Evolutionary conservation across 345 rosid genomes (phyloP), one percentile per base, ranked within the genome.

Genomic region (Mangifera indica): DNA sequence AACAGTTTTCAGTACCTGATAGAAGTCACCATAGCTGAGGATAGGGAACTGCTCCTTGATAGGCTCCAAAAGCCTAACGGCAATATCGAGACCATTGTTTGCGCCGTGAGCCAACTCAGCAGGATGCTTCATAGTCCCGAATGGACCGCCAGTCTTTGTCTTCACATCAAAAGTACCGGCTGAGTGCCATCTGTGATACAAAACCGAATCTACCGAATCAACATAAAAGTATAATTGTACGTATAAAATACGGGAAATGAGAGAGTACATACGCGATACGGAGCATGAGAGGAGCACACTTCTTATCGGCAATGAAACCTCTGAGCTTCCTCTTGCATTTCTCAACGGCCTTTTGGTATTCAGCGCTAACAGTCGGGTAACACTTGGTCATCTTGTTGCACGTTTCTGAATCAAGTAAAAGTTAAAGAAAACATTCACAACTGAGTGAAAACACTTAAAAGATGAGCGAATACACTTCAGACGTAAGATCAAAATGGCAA

Each of bases 201-300:
- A 60, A 68, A 32, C n/a, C 56, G 11, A 46, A 53, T 44, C 12
- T 49, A 67, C 34, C 60, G 61, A 60, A 1, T 3, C 52, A 37
- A 22, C 6, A 12, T 26, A 42, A 29, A 29, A 5, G 3, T 22
- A 37, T 21, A 15, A 15, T 7, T 44, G 29, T 18, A 53, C 25
- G 17, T 1, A 25, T 17, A 58, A 8, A 13, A 3, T 20, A 60
- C n/a, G 15, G 45, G 32, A 29, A 29, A 13, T 54, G 32, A 56
- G 40, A 20, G 1, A 34, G 0, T n/a, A 52, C 88, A 44, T 85
- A 95, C 97, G 97, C 99, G 56, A 95, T 48, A 63, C 99, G 90
- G 71, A 95, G 96, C 91, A 95, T 92, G 79, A 95, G 65, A 0
- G 99, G 99, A 74, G 98, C 99, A 61, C 99, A 92, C 74, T 81